Percentiles rank a stretch among this genome's conserved stretches.
Evolutionary conservation across 73 alveolate genomes (phyloP).

Genomic region (Tetrahymena elliotti): DNA sequence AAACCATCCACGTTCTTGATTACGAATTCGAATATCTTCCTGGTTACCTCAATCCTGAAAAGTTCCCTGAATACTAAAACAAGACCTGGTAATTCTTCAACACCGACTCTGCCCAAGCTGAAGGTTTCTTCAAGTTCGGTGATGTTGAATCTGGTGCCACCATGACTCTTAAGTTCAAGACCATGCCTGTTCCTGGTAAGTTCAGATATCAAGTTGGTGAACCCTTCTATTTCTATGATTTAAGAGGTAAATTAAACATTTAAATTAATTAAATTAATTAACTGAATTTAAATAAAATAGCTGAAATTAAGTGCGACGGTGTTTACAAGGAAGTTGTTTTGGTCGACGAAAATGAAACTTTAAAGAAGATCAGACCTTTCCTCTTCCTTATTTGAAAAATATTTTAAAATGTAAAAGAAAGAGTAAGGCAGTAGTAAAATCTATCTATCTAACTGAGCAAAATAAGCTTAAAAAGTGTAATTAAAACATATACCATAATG

Average conservation of each 20-base stretch:
- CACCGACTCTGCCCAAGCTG: slow-evolving; percentile 62
- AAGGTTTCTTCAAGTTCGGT: slow-evolving; percentile 72
- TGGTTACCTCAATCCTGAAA: slow-evolving; percentile 60
- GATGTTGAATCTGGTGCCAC: slow-evolving; percentile 78
- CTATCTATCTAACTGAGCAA: not conserved
- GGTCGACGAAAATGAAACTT: slow-evolving; percentile 25
- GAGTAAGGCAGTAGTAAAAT: not conserved
- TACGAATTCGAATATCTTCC: slow-evolving; percentile 69
- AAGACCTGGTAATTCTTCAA: slow-evolving; percentile 68
- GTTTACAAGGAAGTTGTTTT: slow-evolving; percentile 38
- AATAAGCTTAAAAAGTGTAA: not conserved
- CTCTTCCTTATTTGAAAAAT: slow-evolving; percentile 29
- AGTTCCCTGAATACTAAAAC: slow-evolving; percentile 78
- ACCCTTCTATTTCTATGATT: slow-evolving; percentile 69
- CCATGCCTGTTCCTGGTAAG: slow-evolving; percentile 79
- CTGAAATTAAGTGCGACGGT: slow-evolving; percentile 38
- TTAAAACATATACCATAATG: not conserved
- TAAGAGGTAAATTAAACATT: slow-evolving; percentile 19
- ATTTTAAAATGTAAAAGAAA: not conserved
- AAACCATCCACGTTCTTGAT: slow-evolving; percentile 73
- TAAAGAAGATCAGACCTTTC: slow-evolving; percentile 44
- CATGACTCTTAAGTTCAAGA: slow-evolving; percentile 74
- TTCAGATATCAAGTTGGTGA: slow-evolving; percentile 69
- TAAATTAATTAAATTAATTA: not conserved
- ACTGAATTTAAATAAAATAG: not conserved